phyloP scores from a whole-genome alignment of 139 green algal species.

The Zygnema circumcarinatum region DNA sequence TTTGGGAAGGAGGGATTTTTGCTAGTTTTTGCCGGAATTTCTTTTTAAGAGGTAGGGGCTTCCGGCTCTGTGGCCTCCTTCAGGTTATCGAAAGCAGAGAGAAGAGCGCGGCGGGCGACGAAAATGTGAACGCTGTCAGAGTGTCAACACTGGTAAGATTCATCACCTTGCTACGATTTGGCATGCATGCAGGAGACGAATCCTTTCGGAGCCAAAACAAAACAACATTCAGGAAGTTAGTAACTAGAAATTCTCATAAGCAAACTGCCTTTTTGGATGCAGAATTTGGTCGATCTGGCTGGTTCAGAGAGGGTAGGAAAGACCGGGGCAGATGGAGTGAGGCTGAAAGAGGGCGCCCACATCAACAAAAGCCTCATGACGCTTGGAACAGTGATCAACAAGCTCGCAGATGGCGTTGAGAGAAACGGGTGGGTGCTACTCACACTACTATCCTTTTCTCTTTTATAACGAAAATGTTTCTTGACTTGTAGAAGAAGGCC shows the following conservation, averaged over 20 bases:
- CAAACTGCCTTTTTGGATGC: conserved; percentile 12
- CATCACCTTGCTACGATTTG: too few relatives aligned
- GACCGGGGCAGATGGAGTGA: conserved; percentile 90
- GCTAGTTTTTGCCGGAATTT: too few relatives aligned
- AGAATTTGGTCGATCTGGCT: conserved; percentile 88
- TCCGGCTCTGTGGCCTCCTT: not conserved
- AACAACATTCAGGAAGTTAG: too few relatives aligned
- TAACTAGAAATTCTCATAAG: too few relatives aligned
- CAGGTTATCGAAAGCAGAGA: conserved; percentile 61
- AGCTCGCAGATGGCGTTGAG: conserved; percentile 81
- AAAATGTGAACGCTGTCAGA: conserved; percentile 35
- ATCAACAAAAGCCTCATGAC: conserved; percentile 84
- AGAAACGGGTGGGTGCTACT: conserved; percentile 33
- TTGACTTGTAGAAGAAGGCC: too few relatives aligned
- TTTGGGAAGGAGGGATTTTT: too few relatives aligned
- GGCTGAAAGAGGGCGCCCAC: conserved; percentile 90
- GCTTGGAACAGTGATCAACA: conserved; percentile 91
- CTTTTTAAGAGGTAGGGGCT: too few relatives aligned
- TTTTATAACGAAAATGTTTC: too few relatives aligned
- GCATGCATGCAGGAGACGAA: too few relatives aligned
- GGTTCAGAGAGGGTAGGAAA: conserved; percentile 89
- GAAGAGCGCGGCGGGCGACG: conserved; percentile 22
- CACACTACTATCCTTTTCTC: too few relatives aligned
- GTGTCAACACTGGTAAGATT: conserved; percentile 57
- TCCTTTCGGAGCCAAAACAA: too few relatives aligned